Evolutionary conservation across 129 eudicot genomes (phyloP), one percentile per base, ranked within the genome.

Genomic region (Chrysanthemum makinoi): DNA sequence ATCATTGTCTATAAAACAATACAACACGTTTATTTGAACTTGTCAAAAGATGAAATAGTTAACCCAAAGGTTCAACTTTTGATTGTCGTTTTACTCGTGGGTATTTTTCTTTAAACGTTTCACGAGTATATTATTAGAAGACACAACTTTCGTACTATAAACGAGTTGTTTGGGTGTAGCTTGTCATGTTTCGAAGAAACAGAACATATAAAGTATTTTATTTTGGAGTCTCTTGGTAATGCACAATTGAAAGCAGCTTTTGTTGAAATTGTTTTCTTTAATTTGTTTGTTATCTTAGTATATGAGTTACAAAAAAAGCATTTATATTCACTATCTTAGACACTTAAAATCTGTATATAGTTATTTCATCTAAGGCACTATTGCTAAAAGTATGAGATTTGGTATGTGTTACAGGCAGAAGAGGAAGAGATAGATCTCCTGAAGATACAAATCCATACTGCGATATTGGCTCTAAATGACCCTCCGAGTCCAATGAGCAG

Each of bases 401-500:
- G 33, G 20, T 48, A 15, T 62, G 16, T 35, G 17, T 50, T 53
- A 65, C 75, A 83, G 88, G 88, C 84, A 12, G 75, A 79, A 7
- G 79, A 77, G 62, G 75, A 76, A 70, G 81, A 79, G 65, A 73
- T 43, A 74, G 81, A 84, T 9, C 28, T 63, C 16, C 19, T 85
- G 39, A 76, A 77, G 83, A 79, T 65, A 50, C 77, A 82, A 66
- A 84, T 81, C 33, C 77, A 84, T 58, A 73, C 75, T 8, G 89
- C 90, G 47, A 75, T 81, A 61, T 79, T 79, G 67, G 74, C 84
- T 30, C 33, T 80, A 55, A 76, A 76, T 62, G 75, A 76, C 11
- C 84, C 84, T 48, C 16, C 55, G 51, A 80, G 80, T 65, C 77
- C 87, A 17, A 63, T 82, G 78, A 87, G 82, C 77, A 59, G 35